A percentile compares a stretch with the other conserved stretches of the same genome.
Evolutionary conservation across 1,284 basidiomycete genomes (phyloP).

Genomic region (Heimioporus retisporus): DNA sequence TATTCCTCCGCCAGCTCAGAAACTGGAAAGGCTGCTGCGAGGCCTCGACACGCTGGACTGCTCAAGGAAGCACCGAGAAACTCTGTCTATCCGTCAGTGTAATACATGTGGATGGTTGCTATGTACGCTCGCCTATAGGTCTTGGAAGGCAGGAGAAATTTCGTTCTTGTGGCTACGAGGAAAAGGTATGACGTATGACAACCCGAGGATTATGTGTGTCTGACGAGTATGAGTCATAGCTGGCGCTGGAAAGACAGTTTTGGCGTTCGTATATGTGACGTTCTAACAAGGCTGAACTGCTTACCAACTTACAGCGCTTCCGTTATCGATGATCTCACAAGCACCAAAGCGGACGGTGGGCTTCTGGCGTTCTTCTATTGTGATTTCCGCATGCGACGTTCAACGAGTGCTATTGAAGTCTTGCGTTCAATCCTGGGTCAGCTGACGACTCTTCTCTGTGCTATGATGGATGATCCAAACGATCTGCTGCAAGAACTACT

Average conservation of each 20-base stretch:
- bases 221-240: conserved; percentile 7
- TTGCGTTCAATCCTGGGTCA: conserved; percentile 24
- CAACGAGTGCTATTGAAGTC: conserved; percentile 21
- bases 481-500: conserved; percentile 19
- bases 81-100: conserved; percentile 5
- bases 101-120: conserved; percentile 24
- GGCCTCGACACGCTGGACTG: conserved; percentile 15
- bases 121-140: conserved; percentile 9
- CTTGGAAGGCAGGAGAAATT: conserved; percentile 16
- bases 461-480: neutral
- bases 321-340: conserved; percentile 15
- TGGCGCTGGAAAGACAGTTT: conserved; percentile 20
- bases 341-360: neutral
- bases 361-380: conserved; percentile 27
- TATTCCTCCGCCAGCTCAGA: neutral
- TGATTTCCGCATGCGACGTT: conserved; percentile 18
- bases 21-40: conserved; percentile 13
- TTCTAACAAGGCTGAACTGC: rapidly evolving
- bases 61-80: conserved; percentile 10
- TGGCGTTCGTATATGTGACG: conserved; percentile 13
- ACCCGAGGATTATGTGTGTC: too few species aligned
- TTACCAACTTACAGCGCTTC: conserved; percentile 14
- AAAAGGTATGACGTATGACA: conserved; percentile 5
- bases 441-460: neutral
- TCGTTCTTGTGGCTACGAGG: conserved; percentile 18